These are phyloP conservation scores for Hygrocybe punicea DNA, from an alignment of 768 basidiomycete species.

Conservation along the genomic window DNA sequence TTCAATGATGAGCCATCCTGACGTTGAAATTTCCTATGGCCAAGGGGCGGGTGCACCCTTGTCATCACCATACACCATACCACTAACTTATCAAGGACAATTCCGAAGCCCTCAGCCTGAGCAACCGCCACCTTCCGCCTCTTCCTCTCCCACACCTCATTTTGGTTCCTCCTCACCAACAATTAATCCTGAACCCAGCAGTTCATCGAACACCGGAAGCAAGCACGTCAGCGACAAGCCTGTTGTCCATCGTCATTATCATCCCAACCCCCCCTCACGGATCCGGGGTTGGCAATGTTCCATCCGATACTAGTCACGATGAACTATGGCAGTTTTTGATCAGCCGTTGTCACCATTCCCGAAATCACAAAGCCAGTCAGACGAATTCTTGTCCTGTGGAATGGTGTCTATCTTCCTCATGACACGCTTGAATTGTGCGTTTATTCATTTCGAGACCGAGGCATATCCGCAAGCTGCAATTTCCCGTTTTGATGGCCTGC, in stretches of 20 bases:
- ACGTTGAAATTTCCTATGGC: slow-evolving; percentile 20
- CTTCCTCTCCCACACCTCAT: slow-evolving; percentile 4
- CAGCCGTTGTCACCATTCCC: slow-evolving; percentile 12
- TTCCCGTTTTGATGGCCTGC: slow-evolving; percentile 63
- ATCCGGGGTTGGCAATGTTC: slow-evolving; percentile 92
- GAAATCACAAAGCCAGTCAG: not conserved
- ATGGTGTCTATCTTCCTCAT: slow-evolving; percentile 89
- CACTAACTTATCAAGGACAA: not conserved
- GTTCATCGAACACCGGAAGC: not conserved
- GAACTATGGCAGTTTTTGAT: slow-evolving; percentile 87
- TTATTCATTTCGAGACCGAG: slow-evolving; percentile 80
- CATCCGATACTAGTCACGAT: slow-evolving; percentile 74
- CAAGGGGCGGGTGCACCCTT: slow-evolving; percentile 18
- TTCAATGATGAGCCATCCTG: slow-evolving; percentile 22
- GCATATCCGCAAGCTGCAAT: slow-evolving; percentile 64
- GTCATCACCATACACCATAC: slow-evolving; percentile 8
- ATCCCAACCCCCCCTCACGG: slow-evolving; percentile 73
- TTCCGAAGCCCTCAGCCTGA: not conserved
- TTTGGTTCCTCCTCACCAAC: not conserved
- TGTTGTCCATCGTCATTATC: slow-evolving; percentile 20
- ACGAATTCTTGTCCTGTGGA: slow-evolving; percentile 32
- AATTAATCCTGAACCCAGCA: not conserved
- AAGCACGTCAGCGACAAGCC: not conserved
- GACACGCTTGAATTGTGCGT: slow-evolving; percentile 90
- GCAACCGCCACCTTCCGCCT: slow-evolving; percentile 1